Evolutionary conservation across 192 early-diverging fungal species (phyloP).

Genomic region (Dissophora globulifera): DNA sequence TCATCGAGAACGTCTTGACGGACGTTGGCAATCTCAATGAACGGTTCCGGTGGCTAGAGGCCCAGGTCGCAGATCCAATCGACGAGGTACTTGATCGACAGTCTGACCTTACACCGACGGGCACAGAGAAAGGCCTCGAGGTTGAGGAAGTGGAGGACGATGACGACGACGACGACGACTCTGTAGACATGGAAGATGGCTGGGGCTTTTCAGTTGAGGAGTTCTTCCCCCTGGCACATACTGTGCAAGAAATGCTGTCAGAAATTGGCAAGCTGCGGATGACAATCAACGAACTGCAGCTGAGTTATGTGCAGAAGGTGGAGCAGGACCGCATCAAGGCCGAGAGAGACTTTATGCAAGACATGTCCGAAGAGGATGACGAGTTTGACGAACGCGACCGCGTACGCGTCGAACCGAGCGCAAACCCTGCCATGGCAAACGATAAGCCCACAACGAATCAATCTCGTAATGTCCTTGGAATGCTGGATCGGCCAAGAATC

Average conservation of each 20-base stretch:
- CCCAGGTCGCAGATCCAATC: conserved; percentile 30
- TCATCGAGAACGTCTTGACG: conserved; percentile 62
- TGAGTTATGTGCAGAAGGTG: conserved; percentile 66
- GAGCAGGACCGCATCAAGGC: conserved; percentile 61
- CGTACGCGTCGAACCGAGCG: not conserved
- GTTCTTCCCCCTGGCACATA: conserved; percentile 59
- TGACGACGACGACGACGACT: conserved; percentile 3
- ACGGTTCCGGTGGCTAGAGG: conserved; percentile 61
- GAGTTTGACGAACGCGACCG: not conserved
- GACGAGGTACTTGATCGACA: conserved; percentile 18
- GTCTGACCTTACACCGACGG: not conserved
- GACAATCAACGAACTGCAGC: conserved; percentile 70
- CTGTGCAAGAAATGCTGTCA: conserved; percentile 57
- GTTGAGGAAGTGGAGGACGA: not conserved
- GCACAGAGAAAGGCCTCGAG: not conserved
- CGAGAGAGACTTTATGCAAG: conserved; percentile 60
- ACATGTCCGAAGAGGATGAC: conserved; percentile 1
- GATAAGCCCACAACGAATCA: conserved; percentile 23
- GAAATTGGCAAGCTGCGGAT: conserved; percentile 63
- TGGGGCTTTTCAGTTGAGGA: conserved; percentile 57
- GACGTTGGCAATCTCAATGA: conserved; percentile 58
- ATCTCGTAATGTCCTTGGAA: conserved; percentile 20
- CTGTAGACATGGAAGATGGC: conserved; percentile 1
- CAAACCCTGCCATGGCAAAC: not conserved
- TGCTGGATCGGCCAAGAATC: conserved; percentile 36